These are phyloP conservation scores for Senna siamea DNA, from an alignment of 306 rosid species.

Conservation along the genomic window DNA sequence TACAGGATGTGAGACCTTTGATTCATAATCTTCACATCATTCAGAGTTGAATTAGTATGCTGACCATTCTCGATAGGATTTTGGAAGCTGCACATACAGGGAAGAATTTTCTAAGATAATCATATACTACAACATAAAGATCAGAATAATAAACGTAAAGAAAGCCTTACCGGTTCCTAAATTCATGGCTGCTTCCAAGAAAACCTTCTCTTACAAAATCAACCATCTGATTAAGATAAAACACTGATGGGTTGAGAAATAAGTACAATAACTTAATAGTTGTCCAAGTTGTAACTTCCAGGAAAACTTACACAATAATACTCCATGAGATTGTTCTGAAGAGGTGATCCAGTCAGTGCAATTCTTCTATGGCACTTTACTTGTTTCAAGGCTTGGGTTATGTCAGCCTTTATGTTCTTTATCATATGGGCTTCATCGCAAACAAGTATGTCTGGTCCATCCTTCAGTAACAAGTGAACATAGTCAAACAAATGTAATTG, in stretches of 20 bases:
- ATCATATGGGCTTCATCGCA: constrained; percentile 99
- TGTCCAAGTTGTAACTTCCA: constrained; percentile 23
- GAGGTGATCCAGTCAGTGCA: constrained; percentile 97
- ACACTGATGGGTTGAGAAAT: constrained; percentile 27
- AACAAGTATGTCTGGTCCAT: constrained; percentile 96
- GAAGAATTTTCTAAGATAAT: constrained; percentile 33
- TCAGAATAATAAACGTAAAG: constrained; percentile 37
- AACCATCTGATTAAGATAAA: constrained; percentile 81
- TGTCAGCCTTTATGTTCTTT: constrained; percentile 88
- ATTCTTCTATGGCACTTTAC: constrained; percentile 97
- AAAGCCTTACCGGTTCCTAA: constrained; percentile 86
- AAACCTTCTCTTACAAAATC: constrained; percentile 99
- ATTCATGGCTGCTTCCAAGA: constrained; percentile 99
- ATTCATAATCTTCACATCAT: constrained; percentile 96
- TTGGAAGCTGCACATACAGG: constrained; percentile 74
- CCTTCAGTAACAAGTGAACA: constrained; percentile 56
- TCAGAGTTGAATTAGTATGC: constrained; percentile 89
- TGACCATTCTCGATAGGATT: constrained; percentile 98
- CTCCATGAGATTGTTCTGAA: constrained; percentile 99
- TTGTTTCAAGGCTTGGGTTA: constrained; percentile 93
- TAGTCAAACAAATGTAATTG: constrained; percentile 36
- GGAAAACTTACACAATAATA: constrained; percentile 85
- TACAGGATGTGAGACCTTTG: constrained; percentile 97
- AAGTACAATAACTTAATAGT: constrained; percentile 19
- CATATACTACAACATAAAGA: constrained; percentile 18